These are phyloP conservation scores for Candida oleophila DNA, from an alignment of 805 yeast genomes.

Conservation along the genomic window DNA sequence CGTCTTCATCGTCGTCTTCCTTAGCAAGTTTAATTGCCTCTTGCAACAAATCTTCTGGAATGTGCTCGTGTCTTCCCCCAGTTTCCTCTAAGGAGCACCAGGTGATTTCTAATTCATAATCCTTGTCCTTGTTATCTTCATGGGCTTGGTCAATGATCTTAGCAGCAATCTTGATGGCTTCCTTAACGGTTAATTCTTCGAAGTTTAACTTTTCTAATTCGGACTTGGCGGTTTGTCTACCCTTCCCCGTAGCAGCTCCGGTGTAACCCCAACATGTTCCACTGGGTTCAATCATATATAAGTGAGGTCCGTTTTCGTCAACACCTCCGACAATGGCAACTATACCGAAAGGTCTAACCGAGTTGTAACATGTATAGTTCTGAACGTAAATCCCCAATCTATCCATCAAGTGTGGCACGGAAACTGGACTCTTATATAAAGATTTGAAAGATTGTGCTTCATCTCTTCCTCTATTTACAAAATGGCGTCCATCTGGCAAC, in stretches of 20 bases:
- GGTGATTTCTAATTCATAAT: slow-evolving; percentile 89
- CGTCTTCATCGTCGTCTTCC: slow-evolving; percentile 78
- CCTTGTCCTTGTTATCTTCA: slow-evolving; percentile 97
- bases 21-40: slow-evolving; percentile 86
- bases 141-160: slow-evolving; percentile 90
- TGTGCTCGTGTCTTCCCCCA: slow-evolving; percentile 72
- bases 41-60: slow-evolving; percentile 74
- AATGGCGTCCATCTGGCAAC: slow-evolving; percentile 94
- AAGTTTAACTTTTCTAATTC: slow-evolving; percentile 89
- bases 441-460: slow-evolving; percentile 81
- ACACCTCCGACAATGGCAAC: slow-evolving; percentile 91
- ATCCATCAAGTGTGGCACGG: slow-evolving; percentile 79
- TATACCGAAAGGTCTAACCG: slow-evolving; percentile 97
- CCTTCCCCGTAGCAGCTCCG: slow-evolving; percentile 98
- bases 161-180: slow-evolving; percentile 93
- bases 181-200: slow-evolving; percentile 64
- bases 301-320: slow-evolving; percentile 85
- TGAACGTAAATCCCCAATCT: slow-evolving; percentile 90
- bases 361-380: slow-evolving; percentile 91
- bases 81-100: slow-evolving; percentile 79
- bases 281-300: slow-evolving; percentile 96
- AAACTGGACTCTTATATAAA: slow-evolving; percentile 71
- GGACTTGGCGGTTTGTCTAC: slow-evolving; percentile 96
- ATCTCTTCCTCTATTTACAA: slow-evolving; percentile 88
- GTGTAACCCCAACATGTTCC: slow-evolving; percentile 97